phyloP scores from a whole-genome alignment of 1,139 yeast species.

The Yarrowia galli region DNA sequence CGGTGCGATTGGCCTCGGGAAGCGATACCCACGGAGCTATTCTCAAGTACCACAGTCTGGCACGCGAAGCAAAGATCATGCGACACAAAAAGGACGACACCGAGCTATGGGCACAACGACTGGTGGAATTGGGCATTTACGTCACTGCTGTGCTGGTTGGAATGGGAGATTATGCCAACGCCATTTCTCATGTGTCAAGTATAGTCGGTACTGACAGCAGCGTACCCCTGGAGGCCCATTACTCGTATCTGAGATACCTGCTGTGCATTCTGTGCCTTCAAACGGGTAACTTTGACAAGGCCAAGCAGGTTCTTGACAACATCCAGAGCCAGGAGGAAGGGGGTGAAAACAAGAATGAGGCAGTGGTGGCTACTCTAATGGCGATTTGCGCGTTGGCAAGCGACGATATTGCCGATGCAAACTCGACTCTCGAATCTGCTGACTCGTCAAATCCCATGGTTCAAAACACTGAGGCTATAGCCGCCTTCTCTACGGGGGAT shows the following conservation, averaged over 20 bases:
- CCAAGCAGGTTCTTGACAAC: background rate
- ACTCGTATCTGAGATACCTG: conserved; percentile 1
- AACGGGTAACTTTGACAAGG: conserved; percentile 19
- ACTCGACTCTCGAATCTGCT: background rate
- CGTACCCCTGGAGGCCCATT: background rate
- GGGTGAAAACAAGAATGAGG: background rate
- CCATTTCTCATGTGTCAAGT: conserved; percentile 21
- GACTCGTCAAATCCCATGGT: conserved; percentile 15
- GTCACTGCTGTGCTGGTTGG: conserved; percentile 33
- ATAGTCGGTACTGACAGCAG: background rate
- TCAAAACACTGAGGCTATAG: conserved; percentile 27
- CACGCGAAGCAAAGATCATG: conserved; percentile 43
- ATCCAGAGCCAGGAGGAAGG: background rate
- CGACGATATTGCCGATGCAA: conserved; percentile 2
- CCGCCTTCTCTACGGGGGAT: conserved; percentile 13
- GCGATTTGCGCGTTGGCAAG: conserved; percentile 9
- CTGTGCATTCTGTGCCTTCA: conserved; percentile 22
- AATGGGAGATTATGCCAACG: conserved; percentile 35
- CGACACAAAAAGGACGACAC: conserved; percentile 10
- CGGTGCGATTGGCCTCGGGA: conserved; percentile 43
- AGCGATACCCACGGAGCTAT: conserved; percentile 43
- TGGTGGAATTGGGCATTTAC: conserved; percentile 33
- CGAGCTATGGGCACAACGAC: conserved; percentile 20
- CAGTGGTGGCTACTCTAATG: background rate
- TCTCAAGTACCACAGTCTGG: conserved; percentile 43